phyloP scores from a whole-genome alignment of 2,329 filamentous ascomycete species.

The Phyllosticta citrichinensis region DNA sequence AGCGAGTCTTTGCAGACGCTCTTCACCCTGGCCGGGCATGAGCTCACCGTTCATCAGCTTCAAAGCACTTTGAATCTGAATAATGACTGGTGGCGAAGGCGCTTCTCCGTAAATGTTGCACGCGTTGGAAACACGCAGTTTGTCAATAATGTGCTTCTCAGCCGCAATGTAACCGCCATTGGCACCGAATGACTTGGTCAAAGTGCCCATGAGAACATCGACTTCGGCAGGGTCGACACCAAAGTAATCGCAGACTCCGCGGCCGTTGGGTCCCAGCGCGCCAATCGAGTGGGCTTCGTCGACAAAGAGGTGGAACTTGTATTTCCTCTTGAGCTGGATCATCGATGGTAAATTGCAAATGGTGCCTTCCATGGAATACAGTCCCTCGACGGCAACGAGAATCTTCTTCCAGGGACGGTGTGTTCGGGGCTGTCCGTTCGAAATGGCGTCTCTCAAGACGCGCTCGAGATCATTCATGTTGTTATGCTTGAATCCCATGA shows the following conservation, averaged over 20 bases:
- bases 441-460: constrained; percentile 81
- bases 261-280: constrained; percentile 76
- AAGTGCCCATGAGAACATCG: constrained; percentile 94
- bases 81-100: constrained; percentile 75
- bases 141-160: constrained; percentile 84
- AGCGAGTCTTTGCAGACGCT: constrained; percentile 86
- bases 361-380: constrained; percentile 99
- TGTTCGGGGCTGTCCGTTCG: constrained; percentile 94
- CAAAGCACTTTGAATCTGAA: constrained; percentile 81
- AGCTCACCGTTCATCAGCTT: constrained; percentile 84
- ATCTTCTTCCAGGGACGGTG: constrained; percentile 99
- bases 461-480: constrained; percentile 82
- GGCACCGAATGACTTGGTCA: constrained; percentile 97
- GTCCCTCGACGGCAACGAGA: constrained; percentile 84
- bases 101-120: constrained; percentile 81
- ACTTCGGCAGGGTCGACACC: constrained; percentile 77
- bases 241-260: constrained; percentile 96
- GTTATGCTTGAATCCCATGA: constrained; percentile 96
- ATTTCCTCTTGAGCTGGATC: constrained; percentile 77
- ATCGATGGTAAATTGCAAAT: constrained; percentile 96
- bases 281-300: constrained; percentile 96
- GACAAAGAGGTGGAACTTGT: constrained; percentile 93
- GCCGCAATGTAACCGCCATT: constrained; percentile 93
- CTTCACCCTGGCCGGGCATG: constrained; percentile 82
- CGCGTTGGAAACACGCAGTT: constrained; percentile 76